Conservation (phyloP, 2,329 filamentous ascomycete genomes). For the Lachnellula hyalina region DNA sequence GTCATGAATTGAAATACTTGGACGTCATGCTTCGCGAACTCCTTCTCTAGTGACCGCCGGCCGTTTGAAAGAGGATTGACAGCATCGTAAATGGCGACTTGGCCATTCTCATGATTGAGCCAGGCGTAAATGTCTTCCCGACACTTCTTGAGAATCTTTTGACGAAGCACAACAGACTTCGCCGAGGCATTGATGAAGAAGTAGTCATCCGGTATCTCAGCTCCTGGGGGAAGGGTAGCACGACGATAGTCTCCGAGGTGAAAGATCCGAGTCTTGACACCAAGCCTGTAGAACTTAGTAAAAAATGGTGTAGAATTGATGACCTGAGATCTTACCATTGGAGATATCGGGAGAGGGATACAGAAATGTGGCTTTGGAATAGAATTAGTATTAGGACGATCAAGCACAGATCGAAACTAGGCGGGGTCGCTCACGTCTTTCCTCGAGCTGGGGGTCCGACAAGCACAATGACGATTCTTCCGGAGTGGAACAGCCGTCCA, state of each 20-base stretch:
- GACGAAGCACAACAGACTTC: slow-evolving; percentile 83
- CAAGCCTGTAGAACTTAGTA: slow-evolving; percentile 55
- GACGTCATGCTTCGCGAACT: slow-evolving; percentile 96
- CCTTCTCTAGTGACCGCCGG: slow-evolving; percentile 79
- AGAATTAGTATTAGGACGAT: slow-evolving; percentile 4
- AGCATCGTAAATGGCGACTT: slow-evolving; percentile 97
- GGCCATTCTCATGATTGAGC: slow-evolving; percentile 93
- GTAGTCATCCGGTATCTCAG: slow-evolving; percentile 90
- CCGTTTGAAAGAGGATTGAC: slow-evolving; percentile 87
- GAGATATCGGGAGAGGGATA: slow-evolving; percentile 89
- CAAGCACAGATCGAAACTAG: neutral
- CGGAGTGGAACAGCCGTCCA: slow-evolving; percentile 92
- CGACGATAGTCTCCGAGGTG: slow-evolving; percentile 95
- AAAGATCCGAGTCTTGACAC: slow-evolving; percentile 96
- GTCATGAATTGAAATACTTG: slow-evolving; percentile 48
- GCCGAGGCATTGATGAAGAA: slow-evolving; percentile 95
- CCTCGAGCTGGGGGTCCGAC: slow-evolving; percentile 91
- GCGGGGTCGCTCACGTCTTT: slow-evolving; percentile 65
- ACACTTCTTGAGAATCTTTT: slow-evolving; percentile 97
- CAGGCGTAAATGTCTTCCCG: slow-evolving; percentile 96
- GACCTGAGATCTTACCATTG: slow-evolving; percentile 59
- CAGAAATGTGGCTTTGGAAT: slow-evolving; percentile 72
- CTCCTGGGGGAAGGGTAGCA: slow-evolving; percentile 77
- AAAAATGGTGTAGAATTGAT: neutral
- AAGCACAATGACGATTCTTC: slow-evolving; percentile 94